These are phyloP conservation scores for Daldinia grandis DNA, from an alignment of 495 filamentous ascomycete genomes.

Conservation along the genomic window DNA sequence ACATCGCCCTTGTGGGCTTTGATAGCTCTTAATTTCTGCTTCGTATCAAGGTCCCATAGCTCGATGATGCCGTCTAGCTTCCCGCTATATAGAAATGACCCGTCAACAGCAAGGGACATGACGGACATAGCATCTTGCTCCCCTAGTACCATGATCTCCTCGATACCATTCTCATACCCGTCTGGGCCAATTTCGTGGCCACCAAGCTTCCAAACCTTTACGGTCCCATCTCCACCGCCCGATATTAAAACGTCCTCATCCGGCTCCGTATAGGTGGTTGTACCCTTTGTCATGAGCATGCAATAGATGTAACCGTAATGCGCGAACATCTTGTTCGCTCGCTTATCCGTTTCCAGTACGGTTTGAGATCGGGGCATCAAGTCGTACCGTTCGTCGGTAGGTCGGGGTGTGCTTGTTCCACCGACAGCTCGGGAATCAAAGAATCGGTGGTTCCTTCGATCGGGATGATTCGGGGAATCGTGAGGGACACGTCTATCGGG, in stretches of 20 bases:
- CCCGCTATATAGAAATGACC: conserved; percentile 89
- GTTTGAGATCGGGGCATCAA: conserved; percentile 63
- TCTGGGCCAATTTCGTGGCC: conserved; percentile 52
- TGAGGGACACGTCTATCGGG: conserved; percentile 61
- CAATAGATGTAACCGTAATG: conserved; percentile 96
- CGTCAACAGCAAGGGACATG: conserved; percentile 82
- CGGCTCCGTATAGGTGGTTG: conserved; percentile 65
- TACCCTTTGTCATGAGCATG: conserved; percentile 80
- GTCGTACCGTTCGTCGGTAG: conserved; percentile 59
- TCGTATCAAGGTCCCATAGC: conserved; percentile 96
- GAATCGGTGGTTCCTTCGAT: conserved; percentile 85
- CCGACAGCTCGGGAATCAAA: conserved; percentile 91
- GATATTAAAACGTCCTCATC: conserved; percentile 85
- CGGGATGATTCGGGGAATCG: conserved; percentile 74
- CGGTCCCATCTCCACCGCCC: conserved; percentile 90
- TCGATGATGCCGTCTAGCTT: conserved; percentile 90
- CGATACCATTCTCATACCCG: conserved; percentile 57
- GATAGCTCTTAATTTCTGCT: conserved; percentile 85
- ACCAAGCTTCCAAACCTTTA: conserved; percentile 86
- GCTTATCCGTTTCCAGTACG: conserved; percentile 80
- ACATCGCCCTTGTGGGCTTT: conserved; percentile 83
- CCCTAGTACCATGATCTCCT: conserved; percentile 71
- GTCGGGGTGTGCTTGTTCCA: conserved; percentile 76
- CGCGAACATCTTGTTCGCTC: conserved; percentile 85
- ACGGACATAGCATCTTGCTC: conserved; percentile 83